A percentile compares a stretch with the other conserved stretches of the same genome.
phyloP scores from a whole-genome alignment of 1,284 basidiomycete species.

The Apiotrichum laibachii region DNA sequence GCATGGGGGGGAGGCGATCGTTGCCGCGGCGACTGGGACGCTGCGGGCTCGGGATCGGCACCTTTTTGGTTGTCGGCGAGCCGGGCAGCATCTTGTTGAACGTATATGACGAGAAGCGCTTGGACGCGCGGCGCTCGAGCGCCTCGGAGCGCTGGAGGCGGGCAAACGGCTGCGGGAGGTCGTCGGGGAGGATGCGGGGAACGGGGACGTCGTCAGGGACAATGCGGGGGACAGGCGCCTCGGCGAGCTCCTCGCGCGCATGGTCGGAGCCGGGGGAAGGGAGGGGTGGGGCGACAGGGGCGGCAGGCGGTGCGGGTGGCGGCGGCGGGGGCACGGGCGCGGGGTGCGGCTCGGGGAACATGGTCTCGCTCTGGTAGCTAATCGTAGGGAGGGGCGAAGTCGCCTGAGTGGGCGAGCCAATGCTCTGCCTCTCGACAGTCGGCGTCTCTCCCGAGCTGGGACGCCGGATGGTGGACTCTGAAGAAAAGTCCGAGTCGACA shows the following conservation, averaged over 20 bases:
- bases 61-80: constrained; percentile 36
- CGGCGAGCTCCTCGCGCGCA: too few relatives aligned
- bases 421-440: neutral
- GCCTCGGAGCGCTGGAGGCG: constrained; percentile 83
- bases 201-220: neutral
- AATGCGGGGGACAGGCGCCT: neutral
- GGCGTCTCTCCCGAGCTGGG: neutral
- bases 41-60: constrained; percentile 33
- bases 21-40: constrained; percentile 40
- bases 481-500: constrained; percentile 39
- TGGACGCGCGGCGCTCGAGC: constrained; percentile 86
- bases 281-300: neutral
- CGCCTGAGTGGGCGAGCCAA: neutral
- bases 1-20: constrained; percentile 39
- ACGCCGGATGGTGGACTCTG: neutral
- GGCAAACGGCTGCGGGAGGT: constrained; percentile 63
- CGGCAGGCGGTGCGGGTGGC: constrained; percentile 3
- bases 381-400: neutral
- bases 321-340: constrained; percentile 43
- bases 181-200: constrained; percentile 1
- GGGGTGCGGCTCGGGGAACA: constrained; percentile 4
- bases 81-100: constrained; percentile 86
- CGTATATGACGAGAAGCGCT: constrained; percentile 93
- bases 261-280: too few relatives aligned
- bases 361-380: neutral